Evolutionary conservation across 2,329 filamentous ascomycete species (phyloP), one percentile per base, ranked within the genome.

Genomic region (Cladobotryum protrusum): DNA sequence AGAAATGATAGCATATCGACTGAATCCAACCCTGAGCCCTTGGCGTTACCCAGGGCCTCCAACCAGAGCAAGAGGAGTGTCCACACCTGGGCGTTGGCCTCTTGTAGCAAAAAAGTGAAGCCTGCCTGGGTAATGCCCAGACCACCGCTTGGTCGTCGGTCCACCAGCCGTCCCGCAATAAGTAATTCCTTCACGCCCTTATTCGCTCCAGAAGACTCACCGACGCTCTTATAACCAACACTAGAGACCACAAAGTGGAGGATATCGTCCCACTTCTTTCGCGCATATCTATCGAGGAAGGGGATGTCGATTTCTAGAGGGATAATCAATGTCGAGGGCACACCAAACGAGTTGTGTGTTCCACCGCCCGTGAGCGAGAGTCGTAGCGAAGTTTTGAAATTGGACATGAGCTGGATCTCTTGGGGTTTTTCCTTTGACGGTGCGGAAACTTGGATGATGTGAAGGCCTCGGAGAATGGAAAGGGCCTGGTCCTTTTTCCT

Each of bases 21-120:
- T 52, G 87, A 85, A 57, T 96, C 89, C 76, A 96, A 86, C 32
- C 81, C 79, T 14, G 87, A 74, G 61, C 77, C 62, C 41, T 67
- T 65, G 45, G 69, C 66, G 13, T 66, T 69, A 59, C 89, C 85
- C 41, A 87, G 86, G 54, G 89, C 87, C 58, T 95, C 88, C 45
- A 99, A 83, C 76, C 96, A 99, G 32, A 96, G 83, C 29, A 99
- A 85, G 34, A 99, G 76, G 43, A 99, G 75, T 20, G 90, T 93
- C 93, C 93, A 99, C 34, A 99, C 90, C 67, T 99, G 93, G 0
- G 92, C 90, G 66, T 96, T 97, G 52, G 92, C 86, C 63, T 96
- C 92, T 62, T 97, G 92, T 8, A 99, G 76, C 50, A 99, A 75
- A 62, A 99, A 99, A 0, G 89, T 91, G 65, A 99, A 99, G 7